A percentile compares a stretch with the other conserved stretches of the same genome.
Evolutionary conservation across 2,329 filamentous ascomycete species (phyloP).

Genomic region (Cladosporium sp.): DNA sequence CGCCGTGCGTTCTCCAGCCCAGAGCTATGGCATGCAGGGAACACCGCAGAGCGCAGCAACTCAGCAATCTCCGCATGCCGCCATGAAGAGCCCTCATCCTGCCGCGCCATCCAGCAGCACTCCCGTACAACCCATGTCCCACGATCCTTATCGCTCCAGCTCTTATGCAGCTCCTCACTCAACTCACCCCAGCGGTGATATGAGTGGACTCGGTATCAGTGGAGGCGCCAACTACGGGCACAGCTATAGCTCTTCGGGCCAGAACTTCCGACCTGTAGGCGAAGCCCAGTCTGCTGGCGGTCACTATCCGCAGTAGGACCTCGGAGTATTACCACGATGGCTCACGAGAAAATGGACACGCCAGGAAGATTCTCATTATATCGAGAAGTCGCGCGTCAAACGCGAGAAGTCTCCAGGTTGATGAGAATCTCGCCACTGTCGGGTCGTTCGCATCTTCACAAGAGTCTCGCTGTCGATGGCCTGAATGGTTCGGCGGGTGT

Average conservation of each 20-base stretch:
- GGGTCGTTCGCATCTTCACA: too few relatives aligned
- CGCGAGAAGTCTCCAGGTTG: too few relatives aligned
- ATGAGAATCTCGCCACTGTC: too few relatives aligned
- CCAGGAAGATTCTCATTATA: too few relatives aligned
- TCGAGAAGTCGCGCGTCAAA: too few relatives aligned
- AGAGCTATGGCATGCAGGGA: slow-evolving; percentile 27
- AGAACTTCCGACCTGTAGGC: slow-evolving; percentile 15
- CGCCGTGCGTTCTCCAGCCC: slow-evolving; percentile 28
- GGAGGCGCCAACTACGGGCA: slow-evolving; percentile 22
- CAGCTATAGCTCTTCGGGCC: slow-evolving; percentile 20
- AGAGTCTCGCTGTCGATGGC: too few relatives aligned
- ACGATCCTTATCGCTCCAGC: slow-evolving; percentile 11
- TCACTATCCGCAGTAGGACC: slow-evolving; percentile 5
- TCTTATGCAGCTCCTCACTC: slow-evolving; percentile 21
- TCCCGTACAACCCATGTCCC: slow-evolving; percentile 2
- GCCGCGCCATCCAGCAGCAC: slow-evolving; percentile 6
- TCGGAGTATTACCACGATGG: neutral
- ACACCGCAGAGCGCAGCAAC: slow-evolving; percentile 24
- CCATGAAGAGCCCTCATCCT: slow-evolving; percentile 26
- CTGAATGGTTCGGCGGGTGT: too few relatives aligned
- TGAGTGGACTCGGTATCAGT: slow-evolving; percentile 29
- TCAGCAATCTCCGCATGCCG: slow-evolving; percentile 25
- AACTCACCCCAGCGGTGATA: slow-evolving; percentile 21
- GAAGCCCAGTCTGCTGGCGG: slow-evolving; percentile 5
- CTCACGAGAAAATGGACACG: neutral